Base-by-base conservation (phyloP, 1,139 yeast genomes). In the Nakaseomyces kungkrabaensis region DNA sequence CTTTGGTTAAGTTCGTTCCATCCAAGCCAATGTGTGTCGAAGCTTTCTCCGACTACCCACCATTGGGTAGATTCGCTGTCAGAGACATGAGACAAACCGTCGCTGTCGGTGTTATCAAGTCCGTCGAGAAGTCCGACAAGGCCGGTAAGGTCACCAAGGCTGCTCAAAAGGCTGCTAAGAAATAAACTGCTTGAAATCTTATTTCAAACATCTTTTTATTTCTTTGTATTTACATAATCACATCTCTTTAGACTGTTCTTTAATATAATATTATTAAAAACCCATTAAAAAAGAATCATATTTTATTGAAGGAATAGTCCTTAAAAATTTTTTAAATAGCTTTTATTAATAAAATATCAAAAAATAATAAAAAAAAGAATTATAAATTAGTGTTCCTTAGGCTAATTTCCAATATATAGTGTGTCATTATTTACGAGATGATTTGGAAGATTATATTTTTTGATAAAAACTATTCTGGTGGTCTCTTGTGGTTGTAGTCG, bases 81-180 rank as follows among this genome's bases (percentile, higher is more conserved):
- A 92, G 97, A 85, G 97, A 89, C 78, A 89, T 89, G 97, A 87
- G 97, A 85, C 96, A 88, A 79, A 89, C 97, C 67, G 97, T 90
- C 70, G 97, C 97, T 73, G 97, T 90, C 74, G 97, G 97, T 88
- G 97, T 90, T 74, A 88, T 90, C 92, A 90, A 90, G 87, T 78
- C 94, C 67, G 97, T 92, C 70, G 96, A 82, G 73, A 92, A 92
- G 87, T 72, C 94, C 63, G 94, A 84, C 79, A 74, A 73, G 68
- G 87, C 88, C 70, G 95, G 95, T 81, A 92, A 92, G 92, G 97
- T 92, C 69, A 92, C 98, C 92, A 92, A 92, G 90, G 95, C 53
- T 45, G 54, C 52, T 50, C 48, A 41, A 31, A 51, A 51, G 54
- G 52, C 52, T 34, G 50, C 47, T 33, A 51, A 51, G 50, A 47